These are phyloP conservation scores for Botrytis fabae DNA, from an alignment of 2,329 filamentous ascomycete genomes.

Conservation along the genomic window DNA sequence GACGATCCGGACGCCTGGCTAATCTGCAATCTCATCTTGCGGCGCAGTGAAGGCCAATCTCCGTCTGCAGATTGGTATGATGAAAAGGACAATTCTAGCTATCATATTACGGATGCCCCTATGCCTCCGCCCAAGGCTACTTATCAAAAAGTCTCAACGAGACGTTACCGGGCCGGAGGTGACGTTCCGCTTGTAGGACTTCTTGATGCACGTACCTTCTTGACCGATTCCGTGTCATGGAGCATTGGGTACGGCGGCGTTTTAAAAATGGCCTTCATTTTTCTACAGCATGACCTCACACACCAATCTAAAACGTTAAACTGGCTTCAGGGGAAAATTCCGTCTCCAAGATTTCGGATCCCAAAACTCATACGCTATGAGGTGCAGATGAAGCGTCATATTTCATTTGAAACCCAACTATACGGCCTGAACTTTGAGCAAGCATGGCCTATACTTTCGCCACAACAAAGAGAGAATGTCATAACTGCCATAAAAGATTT, in stretches of 20 bases:
- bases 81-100: slow-evolving; percentile 2
- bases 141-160: neutral
- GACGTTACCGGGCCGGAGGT: neutral
- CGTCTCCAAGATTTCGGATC: neutral
- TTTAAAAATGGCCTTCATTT: neutral
- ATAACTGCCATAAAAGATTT: neutral
- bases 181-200: accelerated
- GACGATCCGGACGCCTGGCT: neutral
- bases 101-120: neutral
- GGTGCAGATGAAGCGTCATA: neutral
- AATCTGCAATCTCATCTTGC: neutral
- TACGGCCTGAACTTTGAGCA: neutral
- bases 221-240: too few species aligned
- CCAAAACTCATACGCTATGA: neutral
- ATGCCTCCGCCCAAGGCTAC: neutral
- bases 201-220: neutral
- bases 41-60: neutral
- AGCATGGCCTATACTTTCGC: neutral
- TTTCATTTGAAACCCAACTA: neutral
- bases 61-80: neutral
- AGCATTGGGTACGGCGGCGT: neutral
- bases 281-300: neutral
- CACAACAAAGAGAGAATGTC: neutral
- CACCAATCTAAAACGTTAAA: neutral
- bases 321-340: neutral